These are phyloP conservation scores for Erodium moschatum DNA, from an alignment of 441 rosid species.

Conservation along the genomic window DNA sequence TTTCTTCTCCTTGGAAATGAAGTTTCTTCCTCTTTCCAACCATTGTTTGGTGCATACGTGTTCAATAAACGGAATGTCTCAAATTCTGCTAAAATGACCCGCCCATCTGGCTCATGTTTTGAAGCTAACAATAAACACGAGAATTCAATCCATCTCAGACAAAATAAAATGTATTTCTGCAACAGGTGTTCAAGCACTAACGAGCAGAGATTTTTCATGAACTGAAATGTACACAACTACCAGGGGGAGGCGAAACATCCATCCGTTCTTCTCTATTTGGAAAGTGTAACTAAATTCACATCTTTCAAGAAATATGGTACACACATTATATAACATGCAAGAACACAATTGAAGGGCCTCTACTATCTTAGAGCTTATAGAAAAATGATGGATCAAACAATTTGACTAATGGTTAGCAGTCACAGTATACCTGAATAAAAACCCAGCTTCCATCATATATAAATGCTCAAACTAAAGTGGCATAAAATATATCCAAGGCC, in stretches of 20 bases:
- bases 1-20: slow-evolving; percentile 88
- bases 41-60: slow-evolving; percentile 90
- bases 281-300: neutral
- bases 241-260: neutral
- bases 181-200: slow-evolving; percentile 6
- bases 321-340: neutral
- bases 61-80: slow-evolving; percentile 62
- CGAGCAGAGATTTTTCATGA: slow-evolving; percentile 1
- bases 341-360: neutral
- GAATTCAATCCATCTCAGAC: neutral
- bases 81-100: slow-evolving; percentile 88
- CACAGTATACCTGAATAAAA: neutral
- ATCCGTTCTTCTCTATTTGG: neutral
- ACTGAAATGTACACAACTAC: neutral
- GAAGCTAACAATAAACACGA: slow-evolving; percentile 39
- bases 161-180: slow-evolving; percentile 3
- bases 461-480: neutral
- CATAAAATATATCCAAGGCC: slow-evolving; percentile 1
- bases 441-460: neutral
- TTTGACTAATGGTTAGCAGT: slow-evolving; percentile 1
- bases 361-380: neutral
- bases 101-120: slow-evolving; percentile 88
- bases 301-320: neutral
- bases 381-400: neutral
- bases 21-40: slow-evolving; percentile 95